Conservation (phyloP, 768 basidiomycete genomes). For the Roridomyces roridus region DNA sequence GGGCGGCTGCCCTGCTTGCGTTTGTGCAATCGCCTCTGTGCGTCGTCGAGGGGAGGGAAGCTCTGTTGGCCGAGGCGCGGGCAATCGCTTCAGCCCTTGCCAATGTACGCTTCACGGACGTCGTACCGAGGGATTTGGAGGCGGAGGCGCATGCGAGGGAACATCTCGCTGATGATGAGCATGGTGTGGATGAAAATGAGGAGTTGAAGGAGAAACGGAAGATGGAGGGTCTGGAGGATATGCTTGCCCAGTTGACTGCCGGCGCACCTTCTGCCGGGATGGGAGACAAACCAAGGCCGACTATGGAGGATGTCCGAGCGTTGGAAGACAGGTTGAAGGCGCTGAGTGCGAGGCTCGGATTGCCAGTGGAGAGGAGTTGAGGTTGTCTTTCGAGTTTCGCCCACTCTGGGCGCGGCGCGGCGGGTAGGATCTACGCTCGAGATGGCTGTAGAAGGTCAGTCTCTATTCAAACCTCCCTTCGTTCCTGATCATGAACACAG, state of each 20-base stretch:
- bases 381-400: not conserved
- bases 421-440: too few relatives aligned
- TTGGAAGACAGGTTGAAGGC: constrained; percentile 43
- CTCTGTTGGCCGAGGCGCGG: constrained; percentile 51
- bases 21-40: constrained; percentile 48
- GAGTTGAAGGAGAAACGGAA: constrained; percentile 52
- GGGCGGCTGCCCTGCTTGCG: constrained; percentile 64
- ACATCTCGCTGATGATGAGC: constrained; percentile 56
- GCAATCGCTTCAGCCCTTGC: constrained; percentile 63
- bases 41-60: constrained; percentile 17
- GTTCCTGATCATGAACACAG: too few relatives aligned
- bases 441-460: too few relatives aligned
- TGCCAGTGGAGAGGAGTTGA: constrained; percentile 35
- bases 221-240: constrained; percentile 63
- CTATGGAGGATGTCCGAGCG: constrained; percentile 45
- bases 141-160: constrained; percentile 79
- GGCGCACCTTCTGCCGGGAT: constrained; percentile 24
- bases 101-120: constrained; percentile 68
- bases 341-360: constrained; percentile 38
- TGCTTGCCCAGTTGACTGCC: constrained; percentile 52
- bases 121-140: constrained; percentile 78
- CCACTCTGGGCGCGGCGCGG: too few relatives aligned
- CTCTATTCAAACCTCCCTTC: too few relatives aligned
- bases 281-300: constrained; percentile 33
- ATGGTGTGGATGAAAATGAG: constrained; percentile 43